These are phyloP conservation scores for Wickerhamiella lipophila DNA, from an alignment of 805 yeast genomes.

Conservation along the genomic window DNA sequence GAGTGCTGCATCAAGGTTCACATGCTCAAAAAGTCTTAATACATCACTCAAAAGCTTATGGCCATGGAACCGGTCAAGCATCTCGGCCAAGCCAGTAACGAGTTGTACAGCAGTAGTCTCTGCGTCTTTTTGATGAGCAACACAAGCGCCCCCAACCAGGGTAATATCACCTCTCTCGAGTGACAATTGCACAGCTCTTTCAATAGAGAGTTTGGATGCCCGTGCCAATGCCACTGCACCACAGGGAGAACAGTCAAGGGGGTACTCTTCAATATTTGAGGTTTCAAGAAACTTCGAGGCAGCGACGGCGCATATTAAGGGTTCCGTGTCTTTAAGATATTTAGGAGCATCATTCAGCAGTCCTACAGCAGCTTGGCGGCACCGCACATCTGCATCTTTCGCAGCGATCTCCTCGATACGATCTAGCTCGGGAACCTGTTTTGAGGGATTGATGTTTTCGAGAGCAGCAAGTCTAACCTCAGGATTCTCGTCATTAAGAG, in stretches of 20 bases:
- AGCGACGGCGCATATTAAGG: conserved; percentile 1
- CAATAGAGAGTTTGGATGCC: not conserved
- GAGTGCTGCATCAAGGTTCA: conserved; percentile 1
- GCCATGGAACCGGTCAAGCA: not conserved
- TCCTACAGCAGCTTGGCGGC: conserved; percentile 1
- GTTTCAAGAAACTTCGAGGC: not conserved
- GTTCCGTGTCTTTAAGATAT: not conserved
- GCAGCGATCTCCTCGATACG: conserved; percentile 5
- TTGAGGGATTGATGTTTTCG: not conserved
- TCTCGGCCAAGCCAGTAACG: not conserved
- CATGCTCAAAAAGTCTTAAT: not conserved
- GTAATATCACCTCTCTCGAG: not conserved
- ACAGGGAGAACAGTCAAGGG: not conserved
- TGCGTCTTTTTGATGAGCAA: not conserved
- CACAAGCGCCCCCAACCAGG: not conserved
- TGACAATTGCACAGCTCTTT: not conserved
- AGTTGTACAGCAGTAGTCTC: not conserved
- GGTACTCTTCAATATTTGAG: not conserved
- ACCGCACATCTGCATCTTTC: conserved; percentile 2
- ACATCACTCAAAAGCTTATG: not conserved
- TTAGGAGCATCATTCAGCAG: not conserved
- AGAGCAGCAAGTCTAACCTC: conserved; percentile 5
- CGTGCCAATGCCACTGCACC: conserved; percentile 2
- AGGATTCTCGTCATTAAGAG: conserved; percentile 1
- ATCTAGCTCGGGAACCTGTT: not conserved